These are phyloP conservation scores for Metschnikowia continentalis DNA, from an alignment of 805 yeast genomes.

Conservation along the genomic window DNA sequence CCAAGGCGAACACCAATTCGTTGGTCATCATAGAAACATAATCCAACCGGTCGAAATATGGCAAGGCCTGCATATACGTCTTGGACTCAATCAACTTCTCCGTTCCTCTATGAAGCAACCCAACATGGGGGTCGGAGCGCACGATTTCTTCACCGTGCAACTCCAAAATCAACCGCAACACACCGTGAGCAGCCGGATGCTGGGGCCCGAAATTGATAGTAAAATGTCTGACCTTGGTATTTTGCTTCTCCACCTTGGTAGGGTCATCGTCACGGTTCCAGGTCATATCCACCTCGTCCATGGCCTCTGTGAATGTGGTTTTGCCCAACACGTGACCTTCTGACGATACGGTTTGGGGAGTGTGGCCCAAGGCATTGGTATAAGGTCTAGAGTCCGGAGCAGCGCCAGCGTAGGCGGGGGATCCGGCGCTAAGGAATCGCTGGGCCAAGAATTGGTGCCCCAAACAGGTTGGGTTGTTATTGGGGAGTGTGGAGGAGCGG, in stretches of 20 bases:
- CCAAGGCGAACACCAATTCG: slow-evolving; percentile 78
- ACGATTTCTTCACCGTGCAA: slow-evolving; percentile 86
- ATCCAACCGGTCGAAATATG: slow-evolving; percentile 84
- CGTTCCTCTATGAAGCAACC: slow-evolving; percentile 83
- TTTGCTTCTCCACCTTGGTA: slow-evolving; percentile 38
- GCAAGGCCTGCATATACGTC: slow-evolving; percentile 84
- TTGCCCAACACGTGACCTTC: slow-evolving; percentile 33
- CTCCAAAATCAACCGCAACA: slow-evolving; percentile 78
- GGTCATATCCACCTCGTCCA: slow-evolving; percentile 44
- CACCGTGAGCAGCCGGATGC: slow-evolving; percentile 95
- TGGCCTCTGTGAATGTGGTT: slow-evolving; percentile 42
- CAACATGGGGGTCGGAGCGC: slow-evolving; percentile 86
- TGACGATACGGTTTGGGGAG: slow-evolving; percentile 32
- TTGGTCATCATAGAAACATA: slow-evolving; percentile 88
- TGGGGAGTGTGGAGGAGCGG: too few relatives aligned
- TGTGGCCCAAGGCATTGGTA: slow-evolving; percentile 36
- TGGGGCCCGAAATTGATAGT: slow-evolving; percentile 91
- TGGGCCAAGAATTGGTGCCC: neutral
- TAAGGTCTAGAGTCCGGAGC: slow-evolving; percentile 28
- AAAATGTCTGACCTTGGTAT: slow-evolving; percentile 71
- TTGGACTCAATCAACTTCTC: slow-evolving; percentile 83
- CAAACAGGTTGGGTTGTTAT: too few relatives aligned
- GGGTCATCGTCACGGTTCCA: slow-evolving; percentile 44
- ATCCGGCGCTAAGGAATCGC: slow-evolving; percentile 18
- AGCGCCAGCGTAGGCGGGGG: slow-evolving; percentile 16